These are phyloP conservation scores for Calycina marina DNA, from an alignment of 2,329 filamentous ascomycete species.

Conservation along the genomic window DNA sequence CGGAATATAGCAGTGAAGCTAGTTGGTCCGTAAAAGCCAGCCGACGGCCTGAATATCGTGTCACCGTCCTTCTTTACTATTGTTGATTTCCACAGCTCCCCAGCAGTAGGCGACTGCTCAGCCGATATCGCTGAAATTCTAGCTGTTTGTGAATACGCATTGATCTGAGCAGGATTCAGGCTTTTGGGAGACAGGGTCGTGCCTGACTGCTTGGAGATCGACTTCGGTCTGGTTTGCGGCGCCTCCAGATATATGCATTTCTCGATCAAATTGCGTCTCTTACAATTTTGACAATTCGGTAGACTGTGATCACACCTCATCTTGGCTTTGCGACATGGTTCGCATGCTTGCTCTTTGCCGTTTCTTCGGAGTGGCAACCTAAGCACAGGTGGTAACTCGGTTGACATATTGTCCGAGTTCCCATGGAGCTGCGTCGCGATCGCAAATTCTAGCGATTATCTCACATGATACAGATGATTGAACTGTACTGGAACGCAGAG, in stretches of 20 bases:
- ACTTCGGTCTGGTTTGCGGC: neutral
- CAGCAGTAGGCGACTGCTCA: neutral
- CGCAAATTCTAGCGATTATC: too few species aligned
- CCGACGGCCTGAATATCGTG: conserved; percentile 2
- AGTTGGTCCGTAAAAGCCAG: conserved; percentile 19
- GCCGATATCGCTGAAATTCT: neutral
- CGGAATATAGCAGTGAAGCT: conserved; percentile 21
- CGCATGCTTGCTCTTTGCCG: conserved; percentile 15
- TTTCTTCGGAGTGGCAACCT: conserved; percentile 15
- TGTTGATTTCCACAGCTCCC: too few species aligned
- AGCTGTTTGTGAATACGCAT: neutral
- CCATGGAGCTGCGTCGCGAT: too few species aligned
- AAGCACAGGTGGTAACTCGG: neutral
- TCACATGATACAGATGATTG: too few species aligned
- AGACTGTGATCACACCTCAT: conserved; percentile 3
- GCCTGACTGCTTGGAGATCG: neutral
- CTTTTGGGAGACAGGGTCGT: neutral
- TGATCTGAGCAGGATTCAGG: neutral
- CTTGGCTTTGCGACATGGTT: conserved; percentile 19
- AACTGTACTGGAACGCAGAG: too few species aligned
- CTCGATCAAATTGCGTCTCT: neutral
- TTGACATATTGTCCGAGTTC: too few species aligned
- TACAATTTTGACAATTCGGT: neutral
- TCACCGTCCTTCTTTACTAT: neutral
- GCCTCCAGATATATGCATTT: neutral